Percentiles rank a stretch among this genome's conserved stretches.
phyloP scores from a whole-genome alignment of 1,284 basidiomycete genomes.

The Baeospora myosura region DNA sequence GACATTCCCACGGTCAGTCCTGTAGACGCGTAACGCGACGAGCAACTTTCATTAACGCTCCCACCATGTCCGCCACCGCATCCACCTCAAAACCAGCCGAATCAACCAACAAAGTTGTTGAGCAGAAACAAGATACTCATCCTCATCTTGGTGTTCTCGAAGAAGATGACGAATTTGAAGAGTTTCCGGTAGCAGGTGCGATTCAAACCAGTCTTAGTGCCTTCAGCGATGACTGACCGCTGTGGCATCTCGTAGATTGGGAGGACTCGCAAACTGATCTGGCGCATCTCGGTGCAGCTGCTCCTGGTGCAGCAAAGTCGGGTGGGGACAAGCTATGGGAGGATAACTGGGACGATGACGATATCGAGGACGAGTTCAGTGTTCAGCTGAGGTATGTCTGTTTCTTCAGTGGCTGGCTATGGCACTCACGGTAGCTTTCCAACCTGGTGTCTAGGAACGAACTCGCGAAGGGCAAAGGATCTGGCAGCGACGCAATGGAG shows the following conservation, averaged over 20 bases:
- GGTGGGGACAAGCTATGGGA: constrained; percentile 90
- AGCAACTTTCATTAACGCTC: not conserved
- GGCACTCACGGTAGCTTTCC: too few species aligned
- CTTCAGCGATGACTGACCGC: not conserved
- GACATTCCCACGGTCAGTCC: not conserved
- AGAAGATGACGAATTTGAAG: constrained; percentile 76
- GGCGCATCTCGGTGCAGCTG: constrained; percentile 43
- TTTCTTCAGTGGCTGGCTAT: not conserved
- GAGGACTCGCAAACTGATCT: constrained; percentile 14
- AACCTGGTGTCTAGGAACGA: constrained; percentile 8
- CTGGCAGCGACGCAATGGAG: constrained; percentile 11
- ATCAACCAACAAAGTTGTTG: constrained; percentile 2
- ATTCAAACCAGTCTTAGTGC: not conserved
- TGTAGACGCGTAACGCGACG: not conserved
- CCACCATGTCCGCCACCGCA: constrained; percentile 10
- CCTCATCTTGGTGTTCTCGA: constrained; percentile 67
- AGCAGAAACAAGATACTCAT: constrained; percentile 18
- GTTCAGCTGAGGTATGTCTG: constrained; percentile 77
- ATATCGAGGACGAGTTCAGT: constrained; percentile 96
- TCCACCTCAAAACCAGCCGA: constrained; percentile 9
- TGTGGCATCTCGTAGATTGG: constrained; percentile 8
- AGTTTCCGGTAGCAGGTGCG: constrained; percentile 12
- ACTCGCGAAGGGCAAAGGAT: constrained; percentile 8
- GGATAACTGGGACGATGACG: constrained; percentile 99
- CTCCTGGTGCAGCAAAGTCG: constrained; percentile 65